Conservation (phyloP, 352 stramenopile species). For the Blastocystis sp. region DNA sequence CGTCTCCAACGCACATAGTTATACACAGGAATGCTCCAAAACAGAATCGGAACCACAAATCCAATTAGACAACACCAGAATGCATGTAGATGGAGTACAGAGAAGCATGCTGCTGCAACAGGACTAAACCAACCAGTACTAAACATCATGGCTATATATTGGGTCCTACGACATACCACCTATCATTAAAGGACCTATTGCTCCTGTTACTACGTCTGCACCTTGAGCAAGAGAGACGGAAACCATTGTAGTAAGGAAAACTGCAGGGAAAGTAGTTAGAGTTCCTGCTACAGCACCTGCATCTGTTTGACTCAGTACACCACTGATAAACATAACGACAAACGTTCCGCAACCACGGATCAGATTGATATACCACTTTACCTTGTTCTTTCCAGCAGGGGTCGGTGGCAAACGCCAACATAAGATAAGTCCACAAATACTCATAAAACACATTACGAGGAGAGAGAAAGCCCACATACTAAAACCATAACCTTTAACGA, state of each 20-base stretch:
- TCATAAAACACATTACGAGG: not conserved
- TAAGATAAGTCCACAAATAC: not conserved
- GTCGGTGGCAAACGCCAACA: conserved; percentile 26
- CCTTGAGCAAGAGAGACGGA: conserved; percentile 45
- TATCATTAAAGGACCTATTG: conserved; percentile 44
- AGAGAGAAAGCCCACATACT: not conserved
- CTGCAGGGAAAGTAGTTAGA: conserved; percentile 32
- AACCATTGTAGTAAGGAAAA: conserved; percentile 33
- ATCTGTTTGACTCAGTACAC: not conserved
- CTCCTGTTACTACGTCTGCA: conserved; percentile 20
- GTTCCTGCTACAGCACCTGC: not conserved
- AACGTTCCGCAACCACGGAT: not conserved
- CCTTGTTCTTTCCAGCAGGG: conserved; percentile 56
- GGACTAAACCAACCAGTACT: conserved; percentile 47
- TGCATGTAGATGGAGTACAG: not conserved
- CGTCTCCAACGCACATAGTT: conserved; percentile 44
- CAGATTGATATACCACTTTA: conserved; percentile 28
- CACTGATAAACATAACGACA: conserved; percentile 26
- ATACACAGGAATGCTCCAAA: conserved; percentile 57
- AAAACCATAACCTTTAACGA: not conserved
- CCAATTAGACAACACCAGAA: conserved; percentile 26
- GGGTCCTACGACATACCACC: conserved; percentile 26
- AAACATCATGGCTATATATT: not conserved
- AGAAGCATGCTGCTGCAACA: not conserved
- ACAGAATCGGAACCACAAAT: not conserved